Evolutionary conservation across 805 yeast genomes (phyloP).

Genomic region (Zygosaccharomyces bailii): DNA sequence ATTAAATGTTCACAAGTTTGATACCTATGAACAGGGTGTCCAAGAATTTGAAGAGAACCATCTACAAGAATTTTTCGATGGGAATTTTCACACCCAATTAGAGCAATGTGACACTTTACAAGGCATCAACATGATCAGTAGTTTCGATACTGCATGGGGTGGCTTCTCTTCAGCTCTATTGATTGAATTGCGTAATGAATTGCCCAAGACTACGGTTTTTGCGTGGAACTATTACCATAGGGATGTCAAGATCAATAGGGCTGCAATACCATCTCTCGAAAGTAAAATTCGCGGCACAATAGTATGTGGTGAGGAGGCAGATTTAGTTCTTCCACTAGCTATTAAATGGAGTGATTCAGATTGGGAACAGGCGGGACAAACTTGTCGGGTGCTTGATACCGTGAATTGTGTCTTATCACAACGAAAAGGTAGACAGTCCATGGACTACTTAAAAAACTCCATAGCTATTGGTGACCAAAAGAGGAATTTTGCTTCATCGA

Average conservation of each 20-base stretch:
- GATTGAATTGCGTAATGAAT: constrained; percentile 62
- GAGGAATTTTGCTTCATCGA: constrained; percentile 26
- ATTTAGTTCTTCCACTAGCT: constrained; percentile 56
- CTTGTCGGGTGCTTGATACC: constrained; percentile 26
- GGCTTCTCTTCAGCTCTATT: constrained; percentile 60
- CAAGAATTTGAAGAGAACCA: constrained; percentile 49
- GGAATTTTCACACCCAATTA: constrained; percentile 53
- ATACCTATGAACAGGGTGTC: constrained; percentile 52
- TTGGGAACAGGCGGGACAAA: constrained; percentile 32
- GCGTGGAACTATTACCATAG: constrained; percentile 46
- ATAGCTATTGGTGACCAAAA: constrained; percentile 23
- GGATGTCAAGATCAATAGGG: constrained; percentile 18
- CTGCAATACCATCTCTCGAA: constrained; percentile 18
- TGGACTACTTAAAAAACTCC: constrained; percentile 23
- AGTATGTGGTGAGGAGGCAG: constrained; percentile 45
- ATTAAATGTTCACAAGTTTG: constrained; percentile 37
- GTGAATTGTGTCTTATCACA: constrained; percentile 24
- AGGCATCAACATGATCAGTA: constrained; percentile 69
- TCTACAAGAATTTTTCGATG: constrained; percentile 53
- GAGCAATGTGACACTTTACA: constrained; percentile 74
- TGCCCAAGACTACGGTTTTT: constrained; percentile 46
- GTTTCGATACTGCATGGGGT: constrained; percentile 80
- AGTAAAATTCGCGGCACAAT: constrained; percentile 47
- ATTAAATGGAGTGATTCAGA: constrained; percentile 23
- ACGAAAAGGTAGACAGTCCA: constrained; percentile 16